Percentiles rank a stretch among this genome's conserved stretches.
These are phyloP conservation scores for Rhizophora mangle DNA, from an alignment of 345 rosid species.

Conservation along the genomic window DNA sequence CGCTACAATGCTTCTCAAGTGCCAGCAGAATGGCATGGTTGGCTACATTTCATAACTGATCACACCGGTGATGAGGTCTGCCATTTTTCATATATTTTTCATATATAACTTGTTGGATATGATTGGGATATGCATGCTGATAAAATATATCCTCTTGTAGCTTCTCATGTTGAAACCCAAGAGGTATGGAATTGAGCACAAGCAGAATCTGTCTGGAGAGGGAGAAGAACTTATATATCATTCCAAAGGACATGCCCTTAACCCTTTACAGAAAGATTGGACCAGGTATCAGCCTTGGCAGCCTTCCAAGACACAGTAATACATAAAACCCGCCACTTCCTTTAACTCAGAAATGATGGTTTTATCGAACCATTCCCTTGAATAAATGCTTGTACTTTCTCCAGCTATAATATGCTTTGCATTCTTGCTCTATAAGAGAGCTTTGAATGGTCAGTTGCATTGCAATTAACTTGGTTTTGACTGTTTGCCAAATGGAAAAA, in stretches of 20 bases:
- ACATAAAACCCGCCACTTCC: background rate
- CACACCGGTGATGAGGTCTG: slow-evolving; percentile 94
- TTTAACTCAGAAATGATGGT: slow-evolving; percentile 8
- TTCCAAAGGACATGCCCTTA: slow-evolving; percentile 89
- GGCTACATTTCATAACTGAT: slow-evolving; percentile 93
- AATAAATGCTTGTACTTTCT: slow-evolving; percentile 25
- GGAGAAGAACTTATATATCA: slow-evolving; percentile 81
- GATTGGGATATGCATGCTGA: background rate
- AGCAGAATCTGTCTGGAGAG: slow-evolving; percentile 84
- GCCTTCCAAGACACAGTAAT: slow-evolving; percentile 54
- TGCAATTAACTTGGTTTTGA: background rate
- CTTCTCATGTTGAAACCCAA: slow-evolving; percentile 84
- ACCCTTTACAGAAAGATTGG: slow-evolving; percentile 94
- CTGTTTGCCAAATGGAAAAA: no score
- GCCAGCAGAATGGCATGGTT: slow-evolving; percentile 99
- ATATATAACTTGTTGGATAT: background rate
- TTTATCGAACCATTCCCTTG: background rate
- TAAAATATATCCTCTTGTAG: slow-evolving; percentile 39
- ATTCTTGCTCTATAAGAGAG: slow-evolving; percentile 2
- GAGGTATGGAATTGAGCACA: slow-evolving; percentile 88
- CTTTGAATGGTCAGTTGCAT: slow-evolving; percentile 9
- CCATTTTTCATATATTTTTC: background rate
- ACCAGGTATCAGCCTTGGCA: slow-evolving; percentile 91
- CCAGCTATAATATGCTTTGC: background rate
- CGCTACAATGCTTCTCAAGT: slow-evolving; percentile 97